Conservation (phyloP, 345 rosid species). For the Eucalyptus cloeziana region DNA sequence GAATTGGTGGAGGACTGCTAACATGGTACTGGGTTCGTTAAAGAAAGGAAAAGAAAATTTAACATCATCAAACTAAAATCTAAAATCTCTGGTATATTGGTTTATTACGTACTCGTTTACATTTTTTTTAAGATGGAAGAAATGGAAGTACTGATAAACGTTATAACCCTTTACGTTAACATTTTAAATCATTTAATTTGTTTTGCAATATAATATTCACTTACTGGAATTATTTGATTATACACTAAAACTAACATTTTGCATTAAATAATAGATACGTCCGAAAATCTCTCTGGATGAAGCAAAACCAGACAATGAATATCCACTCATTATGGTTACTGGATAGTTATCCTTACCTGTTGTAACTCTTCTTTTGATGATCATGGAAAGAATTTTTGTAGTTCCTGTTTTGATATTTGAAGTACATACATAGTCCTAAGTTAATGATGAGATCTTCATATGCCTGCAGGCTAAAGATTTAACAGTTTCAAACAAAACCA, state of each 20-base stretch:
- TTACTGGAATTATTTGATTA: neutral
- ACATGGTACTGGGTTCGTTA: neutral
- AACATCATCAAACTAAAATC: neutral
- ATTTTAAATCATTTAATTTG: neutral
- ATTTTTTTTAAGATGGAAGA: neutral
- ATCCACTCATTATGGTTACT: neutral
- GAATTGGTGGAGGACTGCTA: neutral
- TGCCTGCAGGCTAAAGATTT: neutral
- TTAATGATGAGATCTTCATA: neutral
- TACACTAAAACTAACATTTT: neutral
- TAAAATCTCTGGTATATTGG: neutral
- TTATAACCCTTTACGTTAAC: neutral
- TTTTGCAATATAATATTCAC: neutral
- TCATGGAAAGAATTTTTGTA: neutral
- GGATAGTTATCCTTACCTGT: neutral
- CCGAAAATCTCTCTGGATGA: neutral
- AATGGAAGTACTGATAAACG: neutral
- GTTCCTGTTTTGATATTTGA: neutral
- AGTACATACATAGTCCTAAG: neutral
- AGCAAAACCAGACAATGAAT: neutral
- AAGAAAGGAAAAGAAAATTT: neutral
- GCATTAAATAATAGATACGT: neutral
- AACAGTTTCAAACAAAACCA: neutral
- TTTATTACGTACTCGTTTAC: neutral
- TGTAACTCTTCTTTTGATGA: neutral